Evolutionary conservation across 1,284 basidiomycete species (phyloP), one percentile per base, ranked within the genome.

Genomic region (Meira miltonrushii): DNA sequence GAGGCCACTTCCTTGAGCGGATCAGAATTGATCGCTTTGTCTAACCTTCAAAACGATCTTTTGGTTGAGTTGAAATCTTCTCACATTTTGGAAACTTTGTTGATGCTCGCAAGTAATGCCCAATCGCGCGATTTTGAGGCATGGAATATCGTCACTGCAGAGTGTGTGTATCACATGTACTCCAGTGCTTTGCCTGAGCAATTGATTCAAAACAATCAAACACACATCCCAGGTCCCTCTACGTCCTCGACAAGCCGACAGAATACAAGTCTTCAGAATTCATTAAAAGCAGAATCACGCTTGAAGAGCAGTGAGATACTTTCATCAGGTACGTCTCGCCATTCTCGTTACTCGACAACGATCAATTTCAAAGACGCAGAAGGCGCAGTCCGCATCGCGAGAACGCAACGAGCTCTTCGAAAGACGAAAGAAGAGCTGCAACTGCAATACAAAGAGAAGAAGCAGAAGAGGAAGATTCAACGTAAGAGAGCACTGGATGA

Each of bases 151-250:
- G 63, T 78, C 40, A 60, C 66, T 10, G 62, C 62, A 39, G 75
- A 78, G 53, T 75, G 72, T 60, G 64, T 78, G 50, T 78, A 74
- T 43, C 73, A 77, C 53, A 62, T 78, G 39, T 74, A 67, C 49
- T 61, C 58, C 5, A 62, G 67, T 37, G 49, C 21, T 37, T 40
- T 41, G 21, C 47, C 25, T 25, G 54, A 12, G 48, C 55, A 55
- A 44, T 47, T 21, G 51, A 62, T 62, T 19, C 12, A 39, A 13
- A 43, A 43, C 6, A 21, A 43, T 33, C 28, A 33, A 4, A 4
- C 28, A 33, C 28, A 33, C 28, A 33, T 4, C 28, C 8, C 28
- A 33, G 28, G 28, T 8, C 28, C 28, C 8, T 33, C 28, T 33
- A 33, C 28, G 4, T 33, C 28, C 8, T 33, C 28, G 28, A 33